Conservation (phyloP, 108 stramenopile genomes). For the Skeletonema costatum region DNA sequence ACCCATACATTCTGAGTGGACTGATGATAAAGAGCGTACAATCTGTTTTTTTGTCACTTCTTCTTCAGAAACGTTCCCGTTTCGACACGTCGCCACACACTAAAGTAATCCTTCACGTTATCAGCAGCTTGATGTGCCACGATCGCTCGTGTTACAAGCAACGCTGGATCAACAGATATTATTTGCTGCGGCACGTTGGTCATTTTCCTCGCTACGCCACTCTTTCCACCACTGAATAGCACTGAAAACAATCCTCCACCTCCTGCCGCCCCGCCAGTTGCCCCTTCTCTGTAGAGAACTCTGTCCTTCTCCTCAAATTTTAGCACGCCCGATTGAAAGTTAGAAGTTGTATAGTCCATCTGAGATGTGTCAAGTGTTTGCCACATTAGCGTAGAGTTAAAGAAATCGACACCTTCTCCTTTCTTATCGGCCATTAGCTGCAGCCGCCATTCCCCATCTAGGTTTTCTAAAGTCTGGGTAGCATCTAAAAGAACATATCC, state of each 20-base stretch:
- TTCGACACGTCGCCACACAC: constrained; percentile 77
- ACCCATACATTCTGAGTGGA: too few relatives aligned
- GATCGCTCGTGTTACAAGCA: constrained; percentile 67
- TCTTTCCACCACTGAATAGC: constrained; percentile 42
- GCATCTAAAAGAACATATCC: constrained; percentile 67
- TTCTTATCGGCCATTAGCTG: constrained; percentile 81
- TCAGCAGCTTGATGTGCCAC: constrained; percentile 45
- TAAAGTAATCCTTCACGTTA: constrained; percentile 75
- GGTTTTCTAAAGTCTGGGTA: constrained; percentile 62
- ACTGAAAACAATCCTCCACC: constrained; percentile 40
- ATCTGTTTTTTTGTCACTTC: not conserved
- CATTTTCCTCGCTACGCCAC: constrained; percentile 50
- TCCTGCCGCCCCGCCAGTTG: not conserved
- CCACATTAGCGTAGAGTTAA: constrained; percentile 70
- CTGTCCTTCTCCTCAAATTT: constrained; percentile 53
- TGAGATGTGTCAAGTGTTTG: constrained; percentile 57
- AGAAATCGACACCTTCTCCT: constrained; percentile 85
- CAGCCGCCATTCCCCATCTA: constrained; percentile 78
- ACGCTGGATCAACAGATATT: constrained; percentile 72
- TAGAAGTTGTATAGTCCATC: constrained; percentile 54
- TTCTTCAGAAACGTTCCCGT: constrained; percentile 40
- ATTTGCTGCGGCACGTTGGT: constrained; percentile 69
- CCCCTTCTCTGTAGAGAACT: constrained; percentile 49
- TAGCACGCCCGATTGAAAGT: constrained; percentile 56
- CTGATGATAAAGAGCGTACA: not conserved